These are phyloP conservation scores for Chytridiales sp. DNA, from an alignment of 371 early-diverging fungal genomes.

Conservation along the genomic window DNA sequence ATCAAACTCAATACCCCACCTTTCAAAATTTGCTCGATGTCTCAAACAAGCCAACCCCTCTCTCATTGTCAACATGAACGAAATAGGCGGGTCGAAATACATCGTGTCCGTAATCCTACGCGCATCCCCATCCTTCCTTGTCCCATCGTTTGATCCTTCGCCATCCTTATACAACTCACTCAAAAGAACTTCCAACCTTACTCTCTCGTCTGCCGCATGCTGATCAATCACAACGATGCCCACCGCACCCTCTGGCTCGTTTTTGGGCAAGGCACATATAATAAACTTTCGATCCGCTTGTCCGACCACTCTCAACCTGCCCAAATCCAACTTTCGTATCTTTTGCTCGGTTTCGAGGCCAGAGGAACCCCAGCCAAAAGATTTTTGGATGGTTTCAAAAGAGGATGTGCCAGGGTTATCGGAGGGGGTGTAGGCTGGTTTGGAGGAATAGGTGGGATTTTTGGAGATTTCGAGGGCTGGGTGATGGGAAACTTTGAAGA, in stretches of 20 bases:
- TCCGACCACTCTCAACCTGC: no score
- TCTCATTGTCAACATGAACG: conserved; percentile 42
- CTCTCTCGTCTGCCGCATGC: conserved; percentile 84
- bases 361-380: no score
- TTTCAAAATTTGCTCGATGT: conserved; percentile 37
- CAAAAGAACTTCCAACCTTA: conserved; percentile 61
- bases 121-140: neutral
- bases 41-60: conserved; percentile 42
- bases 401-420: no score
- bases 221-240: conserved; percentile 70
- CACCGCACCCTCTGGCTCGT: no score
- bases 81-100: conserved; percentile 51
- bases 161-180: conserved; percentile 30
- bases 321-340: no score
- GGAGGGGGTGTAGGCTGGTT: no score
- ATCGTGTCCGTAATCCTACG: conserved; percentile 38
- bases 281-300: conserved; percentile 75
- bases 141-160: neutral
- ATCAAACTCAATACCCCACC: conserved; percentile 63
- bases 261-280: conserved; percentile 39
- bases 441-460: no score
- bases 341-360: no score
- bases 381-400: no score
- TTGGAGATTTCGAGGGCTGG: no score
- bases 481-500: conserved; percentile 18